Evolutionary conservation across 352 stramenopile species (phyloP).

Genomic region (Phytophthora pisi): DNA sequence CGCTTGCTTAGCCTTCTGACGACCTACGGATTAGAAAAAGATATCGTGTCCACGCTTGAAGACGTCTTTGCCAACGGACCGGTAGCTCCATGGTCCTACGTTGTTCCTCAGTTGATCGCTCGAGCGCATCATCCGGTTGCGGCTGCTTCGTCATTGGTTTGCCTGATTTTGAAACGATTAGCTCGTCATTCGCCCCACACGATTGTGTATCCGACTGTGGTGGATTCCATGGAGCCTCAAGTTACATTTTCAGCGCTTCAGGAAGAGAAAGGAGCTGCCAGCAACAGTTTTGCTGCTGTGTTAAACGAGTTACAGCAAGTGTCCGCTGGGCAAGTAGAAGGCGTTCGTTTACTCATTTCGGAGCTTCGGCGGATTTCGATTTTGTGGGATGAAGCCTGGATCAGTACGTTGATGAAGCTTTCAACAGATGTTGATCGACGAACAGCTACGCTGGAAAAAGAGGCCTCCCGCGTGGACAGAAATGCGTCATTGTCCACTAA

Average conservation of each 20-base stretch:
- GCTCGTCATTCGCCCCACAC: slow-evolving; percentile 63
- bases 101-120: slow-evolving; percentile 80
- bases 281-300: slow-evolving; percentile 44
- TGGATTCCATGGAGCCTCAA: slow-evolving; percentile 52
- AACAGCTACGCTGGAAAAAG: slow-evolving; percentile 76
- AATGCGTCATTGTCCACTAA: slow-evolving; percentile 64
- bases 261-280: slow-evolving; percentile 11
- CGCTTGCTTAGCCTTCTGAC: slow-evolving; percentile 75
- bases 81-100: slow-evolving; percentile 60
- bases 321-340: slow-evolving; percentile 51
- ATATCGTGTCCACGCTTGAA: slow-evolving; percentile 48
- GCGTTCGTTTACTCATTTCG: slow-evolving; percentile 64
- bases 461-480: slow-evolving; percentile 68
- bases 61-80: slow-evolving; percentile 54
- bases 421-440: slow-evolving; percentile 70
- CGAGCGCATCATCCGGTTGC: slow-evolving; percentile 61
- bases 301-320: slow-evolving; percentile 47
- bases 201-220: slow-evolving; percentile 79
- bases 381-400: slow-evolving; percentile 87
- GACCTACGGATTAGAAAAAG: slow-evolving; percentile 55
- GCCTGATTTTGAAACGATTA: slow-evolving; percentile 67
- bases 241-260: background rate
- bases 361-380: slow-evolving; percentile 82
- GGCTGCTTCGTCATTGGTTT: slow-evolving; percentile 56
- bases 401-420: slow-evolving; percentile 72